These are phyloP conservation scores for Fistulifera solaris DNA, from an alignment of 108 stramenopile species.

Conservation along the genomic window DNA sequence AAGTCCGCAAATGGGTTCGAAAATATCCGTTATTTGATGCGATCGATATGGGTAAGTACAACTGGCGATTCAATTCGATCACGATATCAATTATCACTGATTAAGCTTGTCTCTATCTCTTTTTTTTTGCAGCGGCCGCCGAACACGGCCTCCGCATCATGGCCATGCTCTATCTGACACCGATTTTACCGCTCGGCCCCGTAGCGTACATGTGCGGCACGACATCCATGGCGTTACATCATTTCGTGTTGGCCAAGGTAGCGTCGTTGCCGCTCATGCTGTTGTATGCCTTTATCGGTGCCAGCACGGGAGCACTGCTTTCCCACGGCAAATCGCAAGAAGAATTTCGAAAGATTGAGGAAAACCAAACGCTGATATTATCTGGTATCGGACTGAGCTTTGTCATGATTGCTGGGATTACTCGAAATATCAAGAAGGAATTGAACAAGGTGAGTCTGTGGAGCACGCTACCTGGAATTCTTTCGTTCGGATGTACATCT, in stretches of 20 bases:
- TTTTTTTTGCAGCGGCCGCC: conserved; percentile 38
- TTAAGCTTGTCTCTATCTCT: too few species aligned
- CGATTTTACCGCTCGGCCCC: conserved; percentile 62
- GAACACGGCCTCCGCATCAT: conserved; percentile 75
- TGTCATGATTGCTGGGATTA: conserved; percentile 64
- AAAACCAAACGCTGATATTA: conserved; percentile 52
- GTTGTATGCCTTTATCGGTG: conserved; percentile 73
- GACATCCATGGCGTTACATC: conserved; percentile 53
- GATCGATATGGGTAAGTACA: conserved; percentile 57
- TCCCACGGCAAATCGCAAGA: conserved; percentile 1
- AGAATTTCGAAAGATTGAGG: conserved; percentile 44
- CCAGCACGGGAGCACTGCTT: conserved; percentile 14
- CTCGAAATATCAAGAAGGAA: conserved; percentile 58
- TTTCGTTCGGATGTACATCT: background rate
- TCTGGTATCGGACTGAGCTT: conserved; percentile 51
- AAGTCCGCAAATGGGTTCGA: conserved; percentile 61
- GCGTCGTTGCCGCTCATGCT: conserved; percentile 64
- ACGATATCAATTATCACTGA: too few species aligned
- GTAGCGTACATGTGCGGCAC: conserved; percentile 80
- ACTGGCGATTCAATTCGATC: background rate
- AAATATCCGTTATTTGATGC: conserved; percentile 85
- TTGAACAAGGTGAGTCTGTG: conserved; percentile 47
- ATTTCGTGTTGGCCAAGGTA: conserved; percentile 67
- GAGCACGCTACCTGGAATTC: background rate
- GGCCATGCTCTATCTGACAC: conserved; percentile 77